Percentiles rank a stretch among this genome's conserved stretches.
phyloP scores from a whole-genome alignment of 768 basidiomycete genomes.

The Exidia glandulosa region DNA sequence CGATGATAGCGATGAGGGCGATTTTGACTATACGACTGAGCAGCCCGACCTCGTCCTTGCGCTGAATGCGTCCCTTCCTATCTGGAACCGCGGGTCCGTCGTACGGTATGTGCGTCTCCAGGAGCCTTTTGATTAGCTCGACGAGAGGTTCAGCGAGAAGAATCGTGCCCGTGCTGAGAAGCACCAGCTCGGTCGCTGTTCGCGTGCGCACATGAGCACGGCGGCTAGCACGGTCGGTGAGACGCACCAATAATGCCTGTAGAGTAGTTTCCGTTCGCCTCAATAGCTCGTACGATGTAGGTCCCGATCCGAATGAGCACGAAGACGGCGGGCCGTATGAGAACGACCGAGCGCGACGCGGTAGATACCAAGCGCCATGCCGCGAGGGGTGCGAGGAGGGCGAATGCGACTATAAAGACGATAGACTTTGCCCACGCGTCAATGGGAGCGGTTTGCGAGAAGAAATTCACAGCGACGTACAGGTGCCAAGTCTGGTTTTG shows the following conservation, averaged over 20 bases:
- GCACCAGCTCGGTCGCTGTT: not conserved
- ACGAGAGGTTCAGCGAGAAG: not conserved
- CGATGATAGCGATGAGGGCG: not conserved
- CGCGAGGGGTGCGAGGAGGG: not conserved
- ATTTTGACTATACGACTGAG: not conserved
- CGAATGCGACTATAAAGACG: not conserved
- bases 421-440: too few relatives aligned
- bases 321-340: not conserved
- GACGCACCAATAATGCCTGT: not conserved
- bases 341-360: not conserved
- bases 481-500: not conserved
- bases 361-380: not conserved
- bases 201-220: too few relatives aligned
- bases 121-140: not conserved
- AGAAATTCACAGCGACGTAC: not conserved
- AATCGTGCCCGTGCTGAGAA: not conserved
- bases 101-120: not conserved
- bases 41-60: not conserved
- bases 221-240: not conserved
- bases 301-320: not conserved
- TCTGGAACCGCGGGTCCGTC: not conserved
- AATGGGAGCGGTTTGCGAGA: not conserved
- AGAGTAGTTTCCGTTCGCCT: not conserved
- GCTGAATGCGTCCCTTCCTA: not conserved
- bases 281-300: not conserved